Percentiles rank a stretch among this genome's conserved stretches.
Conservation (phyloP, 169 alveolate species). For the Plasmodium fragile region DNA sequence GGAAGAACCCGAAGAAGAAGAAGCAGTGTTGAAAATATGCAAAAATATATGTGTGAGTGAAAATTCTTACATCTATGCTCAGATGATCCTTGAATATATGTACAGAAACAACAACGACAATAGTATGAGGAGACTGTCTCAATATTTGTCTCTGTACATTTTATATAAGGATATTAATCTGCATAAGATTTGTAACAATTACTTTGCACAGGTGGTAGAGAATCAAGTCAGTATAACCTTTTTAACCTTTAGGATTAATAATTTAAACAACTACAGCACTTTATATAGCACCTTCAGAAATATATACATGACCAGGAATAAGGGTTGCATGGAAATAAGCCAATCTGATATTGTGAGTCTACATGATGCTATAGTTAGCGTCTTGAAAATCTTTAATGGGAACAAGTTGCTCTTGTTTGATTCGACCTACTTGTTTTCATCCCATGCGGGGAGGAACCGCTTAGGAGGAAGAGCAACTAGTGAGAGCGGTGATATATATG, state of each 20-base stretch:
- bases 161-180: conserved; percentile 55
- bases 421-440: conserved; percentile 32
- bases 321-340: conserved; percentile 61
- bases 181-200: conserved; percentile 43
- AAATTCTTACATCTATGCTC: conserved; percentile 92
- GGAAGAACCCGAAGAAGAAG: conserved; percentile 86
- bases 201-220: conserved; percentile 35
- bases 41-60: conserved; percentile 89
- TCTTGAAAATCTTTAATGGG: conserved; percentile 42
- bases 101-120: conserved; percentile 90
- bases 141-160: conserved; percentile 79
- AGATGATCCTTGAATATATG: conserved; percentile 90
- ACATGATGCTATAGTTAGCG: conserved; percentile 23
- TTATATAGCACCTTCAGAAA: conserved; percentile 50
- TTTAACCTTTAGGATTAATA: conserved; percentile 40
- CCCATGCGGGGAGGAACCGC: background rate
- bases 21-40: conserved; percentile 77
- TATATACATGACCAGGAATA: conserved; percentile 70
- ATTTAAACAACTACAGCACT: conserved; percentile 28
- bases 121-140: conserved; percentile 92
- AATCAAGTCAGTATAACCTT: conserved; percentile 69
- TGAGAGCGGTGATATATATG: background rate
- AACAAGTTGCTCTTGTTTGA: conserved; percentile 47
- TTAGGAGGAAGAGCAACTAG: background rate
- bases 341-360: conserved; percentile 38